Evolutionary conservation across 2,329 filamentous ascomycete genomes (phyloP), one percentile per base, ranked within the genome.

Genomic region (Aspergillus glaucus): DNA sequence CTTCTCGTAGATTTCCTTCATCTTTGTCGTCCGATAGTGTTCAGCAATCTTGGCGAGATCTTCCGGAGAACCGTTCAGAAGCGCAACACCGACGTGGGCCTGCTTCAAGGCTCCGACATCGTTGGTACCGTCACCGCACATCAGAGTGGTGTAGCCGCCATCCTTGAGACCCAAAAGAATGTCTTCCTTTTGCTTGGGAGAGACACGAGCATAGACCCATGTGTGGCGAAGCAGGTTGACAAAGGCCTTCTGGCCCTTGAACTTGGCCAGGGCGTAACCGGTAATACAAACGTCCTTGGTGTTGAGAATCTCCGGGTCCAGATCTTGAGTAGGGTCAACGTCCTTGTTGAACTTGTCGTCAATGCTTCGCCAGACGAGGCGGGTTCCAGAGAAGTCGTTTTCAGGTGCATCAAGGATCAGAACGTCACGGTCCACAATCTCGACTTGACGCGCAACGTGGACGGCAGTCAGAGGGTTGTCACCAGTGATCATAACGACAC

Each of bases 1-100:
- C 77, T 98, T 97, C 75, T 97, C 89, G 67, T 98, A 98, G 55
- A 98, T 82, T 56, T 96, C 91, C 79, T 96, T 97, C 88, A 98
- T 94, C 78, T 90, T 95, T 37, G 86, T 95, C 69, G 90, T 95
- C 59, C 93, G 86, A 62, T 87, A 85, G 70, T 98, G 91, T 64
- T 97, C 93, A 22, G 87, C 86, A 60, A 98, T 98, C 67, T 86
- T 90, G 49, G 84, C 85, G 47, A 98, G 79, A 66, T 97, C 93
- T 19, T 97, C 88, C 57, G 84, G 86, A 1, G 91, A 94, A 54
- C 93, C 93, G 70, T 98, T 98, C 58, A 98, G 82, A 44, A 98
- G 82, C 19, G 93, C 93, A 54, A 98, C 88, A 71, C 93, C 93
- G 55, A 98, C 90, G 65, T 98, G 93, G 37, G 93, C 93, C 73